Evolutionary conservation across 371 early-diverging fungal species (phyloP).

Genomic region (Rhizopus arrhizus): DNA sequence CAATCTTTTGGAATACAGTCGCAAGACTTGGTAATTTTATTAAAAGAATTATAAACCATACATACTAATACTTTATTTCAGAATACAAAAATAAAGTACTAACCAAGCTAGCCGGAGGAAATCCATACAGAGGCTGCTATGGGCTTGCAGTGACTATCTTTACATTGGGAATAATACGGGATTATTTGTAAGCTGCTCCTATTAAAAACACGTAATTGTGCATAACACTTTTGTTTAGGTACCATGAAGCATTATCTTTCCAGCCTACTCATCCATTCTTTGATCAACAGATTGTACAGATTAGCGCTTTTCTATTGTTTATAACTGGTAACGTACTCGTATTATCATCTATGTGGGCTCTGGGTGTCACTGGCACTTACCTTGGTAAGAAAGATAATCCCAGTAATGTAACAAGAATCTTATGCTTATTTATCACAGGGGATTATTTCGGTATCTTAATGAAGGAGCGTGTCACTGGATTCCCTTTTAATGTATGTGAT

Average conservation of each 20-base stretch:
- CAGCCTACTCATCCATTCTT: conserved; percentile 68
- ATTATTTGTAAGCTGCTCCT: conserved; percentile 67
- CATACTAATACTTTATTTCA: conserved; percentile 15
- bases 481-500: conserved; percentile 89
- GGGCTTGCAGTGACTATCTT: conserved; percentile 82
- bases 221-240: conserved; percentile 35
- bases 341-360: conserved; percentile 80
- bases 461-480: conserved; percentile 82
- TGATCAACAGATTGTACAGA: conserved; percentile 44
- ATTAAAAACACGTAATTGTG: background rate
- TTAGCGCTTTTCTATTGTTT: conserved; percentile 58
- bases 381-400: conserved; percentile 55
- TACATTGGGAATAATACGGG: conserved; percentile 78
- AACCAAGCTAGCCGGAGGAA: conserved; percentile 73
- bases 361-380: conserved; percentile 92
- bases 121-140: conserved; percentile 76
- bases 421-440: conserved; percentile 53
- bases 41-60: background rate
- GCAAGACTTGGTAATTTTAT: conserved; percentile 69
- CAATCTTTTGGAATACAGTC: conserved; percentile 88
- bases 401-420: background rate
- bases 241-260: conserved; percentile 65
- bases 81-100: conserved; percentile 78
- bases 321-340: conserved; percentile 76
- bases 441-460: conserved; percentile 95